These are phyloP conservation scores for Brassica carinata DNA, from an alignment of 345 rosid species.

Conservation along the genomic window DNA sequence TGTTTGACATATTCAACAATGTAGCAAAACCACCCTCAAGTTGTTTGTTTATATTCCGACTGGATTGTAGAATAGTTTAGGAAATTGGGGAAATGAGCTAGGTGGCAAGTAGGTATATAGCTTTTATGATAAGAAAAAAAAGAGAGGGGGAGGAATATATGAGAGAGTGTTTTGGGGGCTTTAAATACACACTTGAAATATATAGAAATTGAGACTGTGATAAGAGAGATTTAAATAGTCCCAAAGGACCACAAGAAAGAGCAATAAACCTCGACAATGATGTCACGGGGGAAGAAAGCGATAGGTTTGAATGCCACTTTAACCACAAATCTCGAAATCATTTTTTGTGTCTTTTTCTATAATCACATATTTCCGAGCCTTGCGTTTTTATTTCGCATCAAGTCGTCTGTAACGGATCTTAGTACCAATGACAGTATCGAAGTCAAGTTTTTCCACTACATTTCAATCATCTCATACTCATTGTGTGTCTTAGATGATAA, in stretches of 20 bases:
- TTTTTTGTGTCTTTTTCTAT: not conserved
- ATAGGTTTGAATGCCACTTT: conserved; percentile 29
- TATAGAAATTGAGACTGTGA: conserved; percentile 51
- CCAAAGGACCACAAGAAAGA: conserved; percentile 57
- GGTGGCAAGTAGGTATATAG: conserved; percentile 31
- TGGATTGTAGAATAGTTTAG: not conserved
- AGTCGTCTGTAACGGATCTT: not conserved
- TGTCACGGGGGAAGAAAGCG: conserved; percentile 49
- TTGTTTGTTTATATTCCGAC: conserved; percentile 4
- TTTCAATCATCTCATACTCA: not conserved
- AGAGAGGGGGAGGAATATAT: not conserved
- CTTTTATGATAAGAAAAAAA: conserved; percentile 5
- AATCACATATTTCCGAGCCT: not conserved
- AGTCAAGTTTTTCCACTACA: not conserved
- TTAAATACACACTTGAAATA: conserved; percentile 34
- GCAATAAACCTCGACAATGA: conserved; percentile 63
- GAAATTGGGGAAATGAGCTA: conserved; percentile 19
- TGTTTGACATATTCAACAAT: conserved; percentile 62
- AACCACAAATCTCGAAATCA: conserved; percentile 28
- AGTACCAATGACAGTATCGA: not conserved
- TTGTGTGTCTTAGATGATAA: not conserved
- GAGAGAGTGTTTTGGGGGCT: conserved; percentile 12
- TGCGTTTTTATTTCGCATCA: not conserved
- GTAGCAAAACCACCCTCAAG: conserved; percentile 7
- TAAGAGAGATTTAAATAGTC: conserved; percentile 66